Evolutionary conservation across 2,329 filamentous ascomycete species (phyloP).

Genomic region (Xylaria sp.): DNA sequence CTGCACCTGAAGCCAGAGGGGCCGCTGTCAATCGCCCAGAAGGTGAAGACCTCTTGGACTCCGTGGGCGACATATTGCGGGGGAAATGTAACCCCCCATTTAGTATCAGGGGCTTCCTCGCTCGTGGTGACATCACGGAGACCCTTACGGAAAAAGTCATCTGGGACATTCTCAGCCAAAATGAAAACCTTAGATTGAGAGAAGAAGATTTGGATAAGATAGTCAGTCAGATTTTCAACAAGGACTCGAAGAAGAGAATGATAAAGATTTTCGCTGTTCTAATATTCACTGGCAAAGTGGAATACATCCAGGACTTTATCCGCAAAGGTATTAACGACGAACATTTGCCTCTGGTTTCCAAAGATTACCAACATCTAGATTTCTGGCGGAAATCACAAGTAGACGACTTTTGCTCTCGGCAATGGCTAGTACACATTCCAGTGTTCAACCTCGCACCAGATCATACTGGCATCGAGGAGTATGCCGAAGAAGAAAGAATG

Average conservation of each 20-base stretch:
- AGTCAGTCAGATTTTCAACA: not conserved
- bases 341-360: not conserved
- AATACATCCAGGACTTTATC: not conserved
- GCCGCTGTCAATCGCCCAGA: no score
- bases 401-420: not conserved
- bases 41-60: no score
- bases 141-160: not conserved
- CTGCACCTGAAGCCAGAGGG: no score
- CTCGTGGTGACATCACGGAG: not conserved
- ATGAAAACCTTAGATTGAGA: not conserved
- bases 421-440: not conserved
- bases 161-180: not conserved
- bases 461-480: not conserved
- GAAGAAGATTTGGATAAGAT: not conserved
- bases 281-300: not conserved
- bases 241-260: not conserved
- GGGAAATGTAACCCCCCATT: no score
- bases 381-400: no score
- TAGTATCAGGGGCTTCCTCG: not conserved
- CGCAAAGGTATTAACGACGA: not conserved
- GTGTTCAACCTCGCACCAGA: not conserved
- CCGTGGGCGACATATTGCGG: no score
- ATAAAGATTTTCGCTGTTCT: not conserved
- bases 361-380: not conserved
- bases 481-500: not conserved